A percentile compares a stretch with the other conserved stretches of the same genome.
Evolutionary conservation across 306 rosid genomes (phyloP).

Genomic region (Vigna unguiculata): DNA sequence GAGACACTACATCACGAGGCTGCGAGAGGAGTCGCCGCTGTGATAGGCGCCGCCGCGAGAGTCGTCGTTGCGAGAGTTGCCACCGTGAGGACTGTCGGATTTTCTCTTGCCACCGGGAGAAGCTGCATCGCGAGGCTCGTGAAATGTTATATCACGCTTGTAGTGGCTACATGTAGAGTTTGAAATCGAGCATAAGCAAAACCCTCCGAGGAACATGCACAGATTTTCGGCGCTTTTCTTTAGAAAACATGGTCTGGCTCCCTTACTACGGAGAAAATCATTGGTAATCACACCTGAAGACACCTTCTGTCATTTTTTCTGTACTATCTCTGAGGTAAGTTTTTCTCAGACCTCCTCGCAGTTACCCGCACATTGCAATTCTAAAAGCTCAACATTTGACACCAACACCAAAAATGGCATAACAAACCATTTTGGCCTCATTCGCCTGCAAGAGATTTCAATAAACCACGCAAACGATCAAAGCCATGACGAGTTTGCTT

Average conservation of each 20-base stretch:
- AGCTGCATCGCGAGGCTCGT: no score
- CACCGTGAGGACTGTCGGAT: no score
- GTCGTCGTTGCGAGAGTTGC: no score
- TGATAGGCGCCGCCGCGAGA: no score
- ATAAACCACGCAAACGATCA: constrained; percentile 28
- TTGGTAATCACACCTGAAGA: constrained; percentile 22
- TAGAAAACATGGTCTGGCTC: constrained; percentile 11
- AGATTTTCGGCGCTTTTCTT: constrained; percentile 46
- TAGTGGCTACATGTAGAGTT: no score
- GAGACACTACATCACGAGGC: no score
- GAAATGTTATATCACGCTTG: no score
- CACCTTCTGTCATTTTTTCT: constrained; percentile 33
- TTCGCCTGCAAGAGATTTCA: constrained; percentile 47
- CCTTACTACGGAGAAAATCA: constrained; percentile 17
- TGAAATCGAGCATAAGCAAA: neutral
- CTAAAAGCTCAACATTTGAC: constrained; percentile 17
- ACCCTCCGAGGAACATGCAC: constrained; percentile 46
- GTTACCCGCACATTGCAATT: constrained; percentile 8
- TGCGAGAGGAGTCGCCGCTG: no score
- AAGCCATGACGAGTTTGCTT: constrained; percentile 63
- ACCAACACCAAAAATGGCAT: neutral
- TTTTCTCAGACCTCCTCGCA: constrained; percentile 28
- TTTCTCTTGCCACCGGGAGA: no score
- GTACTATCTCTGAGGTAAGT: constrained; percentile 30
- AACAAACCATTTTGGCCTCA: constrained; percentile 51